phyloP scores from a whole-genome alignment of 192 early-diverging fungal species.

The Tieghemiomyces parasiticus region DNA sequence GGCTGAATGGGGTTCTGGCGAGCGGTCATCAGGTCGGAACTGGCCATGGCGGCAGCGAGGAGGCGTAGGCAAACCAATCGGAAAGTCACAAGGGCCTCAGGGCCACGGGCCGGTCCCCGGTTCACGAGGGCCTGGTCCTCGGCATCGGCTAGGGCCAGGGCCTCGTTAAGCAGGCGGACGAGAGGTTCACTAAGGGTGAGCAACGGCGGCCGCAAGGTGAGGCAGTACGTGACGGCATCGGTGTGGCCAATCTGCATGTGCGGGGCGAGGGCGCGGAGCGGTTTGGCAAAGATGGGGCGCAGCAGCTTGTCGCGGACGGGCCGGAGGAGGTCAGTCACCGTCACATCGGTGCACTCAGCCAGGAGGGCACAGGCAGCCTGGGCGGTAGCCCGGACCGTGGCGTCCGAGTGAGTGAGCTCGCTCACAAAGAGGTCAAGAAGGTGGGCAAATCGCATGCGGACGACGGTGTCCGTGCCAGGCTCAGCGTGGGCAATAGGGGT shows the following conservation, averaged over 20 bases:
- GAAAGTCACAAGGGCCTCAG: conserved; percentile 66
- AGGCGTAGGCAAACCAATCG: conserved; percentile 95
- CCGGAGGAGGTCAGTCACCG: conserved; percentile 69
- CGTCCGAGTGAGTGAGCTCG: conserved; percentile 86
- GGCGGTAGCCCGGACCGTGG: conserved; percentile 73
- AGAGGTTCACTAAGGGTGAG: conserved; percentile 87
- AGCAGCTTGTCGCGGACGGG: conserved; percentile 77
- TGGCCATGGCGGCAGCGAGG: conserved; percentile 84
- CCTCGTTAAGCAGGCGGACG: conserved; percentile 75
- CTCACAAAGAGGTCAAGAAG: conserved; percentile 65
- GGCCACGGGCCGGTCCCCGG: conserved; percentile 66
- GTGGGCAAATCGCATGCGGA: conserved; percentile 38
- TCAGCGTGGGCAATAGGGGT: too few relatives aligned
- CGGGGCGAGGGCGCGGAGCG: conserved; percentile 85
- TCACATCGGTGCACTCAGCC: conserved; percentile 57
- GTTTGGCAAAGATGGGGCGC: conserved; percentile 89
- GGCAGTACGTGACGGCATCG: conserved; percentile 95
- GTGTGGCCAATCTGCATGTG: conserved; percentile 98
- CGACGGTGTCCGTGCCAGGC: too few relatives aligned
- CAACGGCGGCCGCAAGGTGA: conserved; percentile 74
- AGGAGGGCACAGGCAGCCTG: conserved; percentile 70
- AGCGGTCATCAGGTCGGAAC: conserved; percentile 58
- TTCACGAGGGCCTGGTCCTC: conserved; percentile 92
- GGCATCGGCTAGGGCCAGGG: conserved; percentile 83
- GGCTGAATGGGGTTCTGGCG: conserved; percentile 63